Evolutionary conservation across 441 rosid genomes (phyloP).

Genomic region (Jatropha multifida): DNA sequence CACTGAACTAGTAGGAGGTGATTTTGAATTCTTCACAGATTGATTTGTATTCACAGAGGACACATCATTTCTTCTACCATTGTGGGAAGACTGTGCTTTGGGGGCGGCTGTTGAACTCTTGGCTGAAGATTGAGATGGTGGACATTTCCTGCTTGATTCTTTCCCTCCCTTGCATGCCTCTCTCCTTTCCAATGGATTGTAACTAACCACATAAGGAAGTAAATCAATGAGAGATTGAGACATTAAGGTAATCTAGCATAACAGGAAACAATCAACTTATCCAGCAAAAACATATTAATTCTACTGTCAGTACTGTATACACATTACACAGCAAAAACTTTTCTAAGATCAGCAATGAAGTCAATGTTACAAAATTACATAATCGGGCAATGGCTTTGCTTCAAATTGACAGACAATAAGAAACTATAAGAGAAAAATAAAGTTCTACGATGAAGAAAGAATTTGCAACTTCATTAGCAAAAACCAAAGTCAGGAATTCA

Average conservation of each 20-base stretch:
- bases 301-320: neutral
- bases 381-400: neutral
- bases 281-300: neutral
- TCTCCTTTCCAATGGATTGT: conserved; percentile 88
- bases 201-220: conserved; percentile 36
- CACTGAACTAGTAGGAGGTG: conserved; percentile 39
- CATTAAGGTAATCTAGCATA: neutral
- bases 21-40: conserved; percentile 51
- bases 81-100: conserved; percentile 59
- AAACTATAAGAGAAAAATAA: neutral
- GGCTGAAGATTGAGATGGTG: conserved; percentile 53
- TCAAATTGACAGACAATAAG: neutral
- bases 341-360: neutral
- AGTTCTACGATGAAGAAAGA: neutral
- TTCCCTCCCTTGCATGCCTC: conserved; percentile 85
- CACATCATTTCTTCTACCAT: conserved; percentile 48
- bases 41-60: conserved; percentile 48
- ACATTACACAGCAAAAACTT: neutral
- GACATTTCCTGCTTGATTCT: conserved; percentile 70
- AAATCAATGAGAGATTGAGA: neutral
- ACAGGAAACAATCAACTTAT: neutral
- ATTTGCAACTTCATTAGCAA: neutral
- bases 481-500: no score
- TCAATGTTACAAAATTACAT: neutral
- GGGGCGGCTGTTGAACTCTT: conserved; percentile 52